Conservation (phyloP, 257 asterid genomes). For the Nicotiana otophora region DNA sequence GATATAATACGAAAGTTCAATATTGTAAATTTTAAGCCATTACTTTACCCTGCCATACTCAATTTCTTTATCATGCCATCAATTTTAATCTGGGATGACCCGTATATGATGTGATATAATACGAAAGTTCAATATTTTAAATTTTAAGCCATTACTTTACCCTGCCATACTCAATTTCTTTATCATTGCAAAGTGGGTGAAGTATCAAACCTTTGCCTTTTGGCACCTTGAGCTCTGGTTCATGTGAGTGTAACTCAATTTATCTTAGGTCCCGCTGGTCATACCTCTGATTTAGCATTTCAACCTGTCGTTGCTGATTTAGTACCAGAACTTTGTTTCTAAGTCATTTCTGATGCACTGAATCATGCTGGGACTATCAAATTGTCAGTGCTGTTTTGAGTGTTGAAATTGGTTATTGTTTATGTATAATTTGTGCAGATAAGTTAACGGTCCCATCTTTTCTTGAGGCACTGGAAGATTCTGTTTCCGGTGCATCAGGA, state of each 20-base stretch:
- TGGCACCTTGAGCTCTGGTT: neutral
- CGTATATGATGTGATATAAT: neutral
- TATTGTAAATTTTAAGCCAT: neutral
- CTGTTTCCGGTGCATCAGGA: conserved; percentile 42
- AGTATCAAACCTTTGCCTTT: neutral
- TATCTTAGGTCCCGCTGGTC: neutral
- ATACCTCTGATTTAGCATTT: neutral
- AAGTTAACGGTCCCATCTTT: conserved; percentile 83
- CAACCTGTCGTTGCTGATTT: neutral
- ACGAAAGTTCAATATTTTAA: neutral
- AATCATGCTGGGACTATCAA: neutral
- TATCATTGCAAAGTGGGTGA: neutral
- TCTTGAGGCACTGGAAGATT: conserved; percentile 98
- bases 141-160: neutral
- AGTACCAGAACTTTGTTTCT: neutral
- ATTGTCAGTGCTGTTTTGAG: neutral
- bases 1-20: neutral
- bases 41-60: neutral
- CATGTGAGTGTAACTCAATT: neutral
- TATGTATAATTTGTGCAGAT: conserved; percentile 36
- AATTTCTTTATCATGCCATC: neutral
- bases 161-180: neutral
- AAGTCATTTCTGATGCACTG: neutral
- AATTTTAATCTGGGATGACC: neutral
- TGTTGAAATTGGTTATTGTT: neutral